phyloP scores from a whole-genome alignment of 2,329 filamentous ascomycete genomes.

The Fusarium clavum region DNA sequence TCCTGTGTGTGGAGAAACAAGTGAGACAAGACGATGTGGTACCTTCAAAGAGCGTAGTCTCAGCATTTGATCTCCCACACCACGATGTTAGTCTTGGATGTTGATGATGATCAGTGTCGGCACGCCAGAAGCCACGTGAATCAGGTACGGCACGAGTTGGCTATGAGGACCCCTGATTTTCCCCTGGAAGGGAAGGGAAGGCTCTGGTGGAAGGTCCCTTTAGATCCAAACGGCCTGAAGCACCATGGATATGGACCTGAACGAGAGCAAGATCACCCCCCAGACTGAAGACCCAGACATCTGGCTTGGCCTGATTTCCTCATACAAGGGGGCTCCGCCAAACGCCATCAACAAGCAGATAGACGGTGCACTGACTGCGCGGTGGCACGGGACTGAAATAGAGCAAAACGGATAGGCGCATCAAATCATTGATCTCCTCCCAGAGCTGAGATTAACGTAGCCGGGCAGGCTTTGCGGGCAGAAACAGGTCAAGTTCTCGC shows the following conservation, averaged over 20 bases:
- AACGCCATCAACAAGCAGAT: slow-evolving; percentile 30
- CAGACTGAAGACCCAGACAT: slow-evolving; percentile 9
- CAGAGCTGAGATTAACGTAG: slow-evolving; percentile 9
- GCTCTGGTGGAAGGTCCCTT: slow-evolving; percentile 13
- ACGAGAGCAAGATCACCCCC: background rate
- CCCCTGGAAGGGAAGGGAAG: slow-evolving; percentile 25
- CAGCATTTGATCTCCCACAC: slow-evolving; percentile 5
- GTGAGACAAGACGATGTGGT: slow-evolving; percentile 26
- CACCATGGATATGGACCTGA: background rate
- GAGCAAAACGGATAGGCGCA: slow-evolving; percentile 31
- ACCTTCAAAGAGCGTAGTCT: background rate
- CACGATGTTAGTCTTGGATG: slow-evolving; percentile 7
- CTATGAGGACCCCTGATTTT: slow-evolving; percentile 25
- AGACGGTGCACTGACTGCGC: slow-evolving; percentile 34
- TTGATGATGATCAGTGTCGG: slow-evolving; percentile 31
- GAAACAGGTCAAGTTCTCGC: slow-evolving; percentile 10
- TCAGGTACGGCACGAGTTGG: slow-evolving; percentile 41
- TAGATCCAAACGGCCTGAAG: slow-evolving; percentile 10
- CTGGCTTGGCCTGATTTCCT: background rate
- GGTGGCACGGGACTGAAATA: slow-evolving; percentile 30
- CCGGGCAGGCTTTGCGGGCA: slow-evolving; percentile 6
- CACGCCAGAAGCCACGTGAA: slow-evolving; percentile 42
- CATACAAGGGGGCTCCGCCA: slow-evolving; percentile 18
- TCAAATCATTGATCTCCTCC: slow-evolving; percentile 33
- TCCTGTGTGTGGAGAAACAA: slow-evolving; percentile 18